phyloP scores from a whole-genome alignment of 2,329 filamentous ascomycete genomes.

The Trichoderma gracile region DNA sequence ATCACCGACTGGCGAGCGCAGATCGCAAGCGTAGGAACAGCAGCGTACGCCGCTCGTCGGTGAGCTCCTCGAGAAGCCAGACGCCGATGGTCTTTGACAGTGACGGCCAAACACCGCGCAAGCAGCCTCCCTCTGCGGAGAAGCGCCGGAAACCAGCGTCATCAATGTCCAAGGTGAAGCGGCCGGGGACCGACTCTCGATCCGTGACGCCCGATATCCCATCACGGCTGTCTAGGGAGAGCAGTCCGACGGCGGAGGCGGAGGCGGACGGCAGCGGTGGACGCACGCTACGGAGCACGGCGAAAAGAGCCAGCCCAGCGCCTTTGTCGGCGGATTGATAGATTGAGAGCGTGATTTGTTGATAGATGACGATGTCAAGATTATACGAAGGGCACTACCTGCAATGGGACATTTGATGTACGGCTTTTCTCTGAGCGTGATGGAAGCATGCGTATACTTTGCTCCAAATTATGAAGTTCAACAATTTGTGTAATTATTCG shows the following conservation, averaged over 20 bases:
- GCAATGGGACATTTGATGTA: constrained; percentile 4
- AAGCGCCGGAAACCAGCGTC: constrained; percentile 53
- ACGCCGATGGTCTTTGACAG: constrained; percentile 52
- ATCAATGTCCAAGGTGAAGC: constrained; percentile 46
- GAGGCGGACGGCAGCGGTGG: constrained; percentile 30
- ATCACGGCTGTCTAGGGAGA: constrained; percentile 55
- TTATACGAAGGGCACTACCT: constrained; percentile 14
- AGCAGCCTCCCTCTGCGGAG: constrained; percentile 51
- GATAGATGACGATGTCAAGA: constrained; percentile 12
- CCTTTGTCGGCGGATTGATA: constrained; percentile 14
- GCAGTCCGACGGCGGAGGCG: constrained; percentile 37
- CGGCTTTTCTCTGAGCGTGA: constrained; percentile 14
- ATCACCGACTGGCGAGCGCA: constrained; percentile 45
- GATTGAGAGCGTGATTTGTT: not conserved
- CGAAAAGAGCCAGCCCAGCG: constrained; percentile 29
- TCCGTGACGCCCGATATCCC: constrained; percentile 57
- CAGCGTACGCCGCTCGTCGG: constrained; percentile 55
- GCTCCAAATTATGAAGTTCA: not conserved
- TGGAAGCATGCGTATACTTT: constrained; percentile 2
- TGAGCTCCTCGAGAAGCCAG: constrained; percentile 52
- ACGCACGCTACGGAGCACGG: constrained; percentile 31
- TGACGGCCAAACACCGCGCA: constrained; percentile 44
- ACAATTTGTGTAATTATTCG: not conserved
- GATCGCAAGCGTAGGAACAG: constrained; percentile 54
- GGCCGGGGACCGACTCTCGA: constrained; percentile 50